Base-by-base conservation (phyloP, 2,329 filamentous ascomycete genomes). In the Periglandula ipomoeae region DNA sequence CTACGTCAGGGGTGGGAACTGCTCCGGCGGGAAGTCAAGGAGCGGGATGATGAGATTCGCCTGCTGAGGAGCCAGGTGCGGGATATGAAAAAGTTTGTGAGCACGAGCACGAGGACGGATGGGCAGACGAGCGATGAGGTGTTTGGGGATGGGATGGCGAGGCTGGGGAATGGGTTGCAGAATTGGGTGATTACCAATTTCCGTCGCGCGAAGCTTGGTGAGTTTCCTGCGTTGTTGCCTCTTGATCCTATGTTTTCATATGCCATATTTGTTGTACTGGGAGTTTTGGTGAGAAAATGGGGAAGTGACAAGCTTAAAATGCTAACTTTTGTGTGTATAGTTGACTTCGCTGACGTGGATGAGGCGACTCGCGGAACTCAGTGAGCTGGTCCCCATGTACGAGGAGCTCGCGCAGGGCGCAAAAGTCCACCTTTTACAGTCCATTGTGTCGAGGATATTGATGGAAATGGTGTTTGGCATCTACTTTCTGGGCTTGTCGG, bases 151-250 rank as follows among this genome's bases (percentile, higher is more conserved):
- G 71, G 73, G 9, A 78, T 85, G 70, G 70, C 74, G 44, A 72
- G 75, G 50, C 62, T 88, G 42, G 78, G 78, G 19, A 84, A 87
- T 57, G 78, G 82, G 22, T 65, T 87, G 56, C 83, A 87, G 65
- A 87, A 88, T 57, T 89, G 84, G 84, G 78, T 84, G 3, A 81
- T 88, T 56, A 75, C 78, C 23, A 78, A 85, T 60, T 88, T 85
- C 55, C 73, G 84, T 46, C 78, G 76, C 53, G 72, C 76, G 11
- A 84, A 75, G 65, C 65, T 84, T 42, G 68, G 74, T 76, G 60
- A 56, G 70, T 63, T 10, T n/a, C 13, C 13, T 41, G 38, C 11
- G 4, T 41, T 15, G 9, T 22, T 15, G 13, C 24, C 22, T 2
- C 3, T 40, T 22, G 6, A 17, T 15, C 10, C 1, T 39, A 11